Base-by-base conservation (phyloP, 106 monocot species). In the Dendrobium chrysotoxum region DNA sequence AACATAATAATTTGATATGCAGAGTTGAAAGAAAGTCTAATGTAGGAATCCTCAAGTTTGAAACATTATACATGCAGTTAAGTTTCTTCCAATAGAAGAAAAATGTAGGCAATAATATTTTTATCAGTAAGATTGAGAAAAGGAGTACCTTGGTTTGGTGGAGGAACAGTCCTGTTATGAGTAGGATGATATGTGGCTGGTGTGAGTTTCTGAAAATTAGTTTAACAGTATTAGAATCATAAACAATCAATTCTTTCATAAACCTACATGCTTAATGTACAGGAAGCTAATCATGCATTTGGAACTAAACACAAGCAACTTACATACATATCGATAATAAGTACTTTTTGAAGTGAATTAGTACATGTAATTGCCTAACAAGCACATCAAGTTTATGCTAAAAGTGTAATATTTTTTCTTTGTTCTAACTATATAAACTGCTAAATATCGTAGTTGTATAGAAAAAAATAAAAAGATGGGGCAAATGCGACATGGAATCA, bases 151-250 rank as follows among this genome's bases (percentile, higher is more conserved):
- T 94, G 94, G 85, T 91, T 78, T 7, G 89, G 82, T 50, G 94
- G 94, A 50, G 94, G 94, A 79, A 86, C 77, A 66, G 89, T 86
- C 81, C 85, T 86, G 75, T 68, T 86, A 81, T 94, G 94, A 77
- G 89, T 94, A 50, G 94, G 89, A 85, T 86, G 87, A 84, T 94
- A 94, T 31, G 91, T 89, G 15, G 45, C 78, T 70, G 89, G 81
- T 40, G 81, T 88, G 61, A 89, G 86, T 76, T 94, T 94, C 94
- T 94, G 83, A 80, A 82, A 72, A 82, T 38, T 81, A 79, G 73
- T 26, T 79, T 28, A 66, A 72, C 21, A 75, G 39, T 40, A 25
- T 78, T 57, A 78, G 50, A 70, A 57, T 77, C 64, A 80, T 20
- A 41, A 41, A 74, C 74, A 18, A n/a, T 35, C 3, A 70, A 13